Percentiles rank a stretch among this genome's conserved stretches.
Conservation (phyloP, 805 yeast genomes). For the Saturnispora serradocipensis region DNA sequence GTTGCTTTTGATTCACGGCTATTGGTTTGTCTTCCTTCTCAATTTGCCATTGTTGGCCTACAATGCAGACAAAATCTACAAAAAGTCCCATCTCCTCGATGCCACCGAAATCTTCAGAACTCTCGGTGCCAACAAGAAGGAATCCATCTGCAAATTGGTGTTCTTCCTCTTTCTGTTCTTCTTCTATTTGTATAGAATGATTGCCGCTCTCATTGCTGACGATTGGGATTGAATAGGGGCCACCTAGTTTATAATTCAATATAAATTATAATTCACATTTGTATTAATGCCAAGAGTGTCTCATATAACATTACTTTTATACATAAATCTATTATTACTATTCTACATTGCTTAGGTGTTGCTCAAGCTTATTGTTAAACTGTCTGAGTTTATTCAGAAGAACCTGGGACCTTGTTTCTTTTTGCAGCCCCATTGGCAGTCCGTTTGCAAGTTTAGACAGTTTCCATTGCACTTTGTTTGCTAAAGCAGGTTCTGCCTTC, state of each 20-base stretch:
- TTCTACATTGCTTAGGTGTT: conserved; percentile 3
- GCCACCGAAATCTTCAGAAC: conserved; percentile 98
- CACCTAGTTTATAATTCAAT: background rate
- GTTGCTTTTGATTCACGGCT: conserved; percentile 74
- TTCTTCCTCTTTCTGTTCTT: conserved; percentile 89
- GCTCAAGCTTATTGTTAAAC: conserved; percentile 21
- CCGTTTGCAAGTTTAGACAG: conserved; percentile 13
- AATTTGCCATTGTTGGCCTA: conserved; percentile 78
- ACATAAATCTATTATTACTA: background rate
- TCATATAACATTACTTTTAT: background rate
- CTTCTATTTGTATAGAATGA: conserved; percentile 93
- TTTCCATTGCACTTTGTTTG: conserved; percentile 13
- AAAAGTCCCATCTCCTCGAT: conserved; percentile 79
- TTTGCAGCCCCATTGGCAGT: background rate
- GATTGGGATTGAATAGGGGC: conserved; percentile 24
- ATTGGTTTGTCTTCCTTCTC: conserved; percentile 82
- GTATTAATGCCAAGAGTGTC: background rate
- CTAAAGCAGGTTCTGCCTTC: background rate
- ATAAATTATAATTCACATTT: background rate
- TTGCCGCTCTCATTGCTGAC: conserved; percentile 79
- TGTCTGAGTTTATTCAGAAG: conserved; percentile 21
- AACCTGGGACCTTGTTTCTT: conserved; percentile 17
- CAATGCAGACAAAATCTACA: conserved; percentile 71
- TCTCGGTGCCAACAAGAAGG: conserved; percentile 84
- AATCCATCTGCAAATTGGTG: conserved; percentile 81